Conservation (phyloP, 345 rosid genomes). For the Stellera chamaejasme region DNA sequence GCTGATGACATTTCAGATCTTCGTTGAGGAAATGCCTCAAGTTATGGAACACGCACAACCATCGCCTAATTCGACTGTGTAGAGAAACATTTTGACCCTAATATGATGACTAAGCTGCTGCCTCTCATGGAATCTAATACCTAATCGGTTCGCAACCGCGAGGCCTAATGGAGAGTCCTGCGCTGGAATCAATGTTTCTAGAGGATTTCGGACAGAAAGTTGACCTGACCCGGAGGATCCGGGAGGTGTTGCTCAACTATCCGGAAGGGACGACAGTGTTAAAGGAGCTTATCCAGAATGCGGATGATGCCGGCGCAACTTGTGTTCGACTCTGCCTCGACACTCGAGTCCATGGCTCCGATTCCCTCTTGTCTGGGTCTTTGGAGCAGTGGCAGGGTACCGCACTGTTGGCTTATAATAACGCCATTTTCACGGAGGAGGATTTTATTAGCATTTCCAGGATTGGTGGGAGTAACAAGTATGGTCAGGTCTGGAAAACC, state of each 20-base stretch:
- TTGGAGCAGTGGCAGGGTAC: conserved; percentile 87
- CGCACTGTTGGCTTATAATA: conserved; percentile 71
- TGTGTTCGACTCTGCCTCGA: conserved; percentile 80
- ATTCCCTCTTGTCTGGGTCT: conserved; percentile 51
- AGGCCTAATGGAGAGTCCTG: conserved; percentile 36
- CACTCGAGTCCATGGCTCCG: conserved; percentile 49
- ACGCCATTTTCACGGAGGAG: conserved; percentile 82
- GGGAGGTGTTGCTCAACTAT: conserved; percentile 87
- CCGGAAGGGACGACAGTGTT: conserved; percentile 95
- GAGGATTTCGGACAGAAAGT: conserved; percentile 99
- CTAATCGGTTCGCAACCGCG: too few relatives aligned
- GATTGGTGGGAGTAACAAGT: conserved; percentile 82
- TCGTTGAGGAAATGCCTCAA: too few relatives aligned
- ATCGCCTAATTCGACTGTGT: too few relatives aligned
- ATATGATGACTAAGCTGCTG: too few relatives aligned
- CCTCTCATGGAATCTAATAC: too few relatives aligned
- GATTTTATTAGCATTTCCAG: conserved; percentile 86
- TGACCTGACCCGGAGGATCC: conserved; percentile 92
- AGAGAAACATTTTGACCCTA: too few relatives aligned
- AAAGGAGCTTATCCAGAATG: conserved; percentile 91
- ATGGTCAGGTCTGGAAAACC: conserved; percentile 75
- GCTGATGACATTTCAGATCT: too few relatives aligned
- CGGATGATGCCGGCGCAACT: conserved; percentile 95
- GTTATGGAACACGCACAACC: too few relatives aligned
- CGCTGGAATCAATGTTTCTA: conserved; percentile 36